Evolutionary conservation across 768 basidiomycete genomes (phyloP).

Genomic region (Tylopilus rubrobrunneus): DNA sequence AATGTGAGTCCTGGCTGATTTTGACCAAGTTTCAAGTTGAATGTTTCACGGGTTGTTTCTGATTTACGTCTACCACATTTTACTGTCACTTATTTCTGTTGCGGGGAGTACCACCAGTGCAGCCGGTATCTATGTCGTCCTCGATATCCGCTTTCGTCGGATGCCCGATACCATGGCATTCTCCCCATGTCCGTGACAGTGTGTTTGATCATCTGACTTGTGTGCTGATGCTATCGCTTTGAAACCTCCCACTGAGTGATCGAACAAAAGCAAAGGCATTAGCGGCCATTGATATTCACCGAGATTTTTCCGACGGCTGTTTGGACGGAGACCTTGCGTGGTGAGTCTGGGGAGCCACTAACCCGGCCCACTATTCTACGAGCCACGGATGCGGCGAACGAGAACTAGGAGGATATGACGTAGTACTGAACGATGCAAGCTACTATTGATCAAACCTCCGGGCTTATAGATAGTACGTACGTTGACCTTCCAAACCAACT

Average conservation of each 20-base stretch:
- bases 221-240: background rate
- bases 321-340: background rate
- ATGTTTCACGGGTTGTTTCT: background rate
- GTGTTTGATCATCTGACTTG: background rate
- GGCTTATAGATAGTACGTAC: background rate
- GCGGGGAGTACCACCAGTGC: background rate
- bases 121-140: background rate
- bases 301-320: background rate
- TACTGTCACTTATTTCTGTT: background rate
- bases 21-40: background rate
- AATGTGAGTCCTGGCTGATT: background rate
- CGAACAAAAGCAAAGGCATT: background rate
- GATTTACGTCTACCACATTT: background rate
- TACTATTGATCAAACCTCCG: no score
- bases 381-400: no score
- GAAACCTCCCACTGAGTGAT: background rate
- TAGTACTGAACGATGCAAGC: no score
- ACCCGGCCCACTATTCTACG: background rate
- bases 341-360: no score
- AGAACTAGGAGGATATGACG: no score
- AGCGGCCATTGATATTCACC: background rate
- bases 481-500: background rate
- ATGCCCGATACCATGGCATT: background rate
- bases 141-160: background rate
- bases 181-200: background rate